phyloP scores from a whole-genome alignment of 2,329 filamentous ascomycete genomes.

The Chrysosporium queenslandicum region DNA sequence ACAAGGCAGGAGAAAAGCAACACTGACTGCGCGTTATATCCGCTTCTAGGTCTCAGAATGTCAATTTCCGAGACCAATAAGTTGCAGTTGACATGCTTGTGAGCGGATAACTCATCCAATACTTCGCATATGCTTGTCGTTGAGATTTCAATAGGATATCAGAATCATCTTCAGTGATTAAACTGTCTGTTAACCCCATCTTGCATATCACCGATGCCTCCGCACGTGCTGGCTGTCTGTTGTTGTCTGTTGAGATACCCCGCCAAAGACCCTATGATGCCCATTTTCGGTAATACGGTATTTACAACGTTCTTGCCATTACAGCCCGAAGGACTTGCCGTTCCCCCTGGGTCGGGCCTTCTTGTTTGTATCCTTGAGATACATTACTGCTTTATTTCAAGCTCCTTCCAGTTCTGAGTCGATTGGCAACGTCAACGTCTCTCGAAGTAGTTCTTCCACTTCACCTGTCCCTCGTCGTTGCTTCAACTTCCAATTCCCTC shows the following conservation, averaged over 20 bases:
- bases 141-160: too few relatives aligned
- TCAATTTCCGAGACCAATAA: conserved; percentile 5
- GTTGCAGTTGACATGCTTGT: conserved; percentile 9
- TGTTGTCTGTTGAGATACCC: background rate
- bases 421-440: background rate
- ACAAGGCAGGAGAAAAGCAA: conserved; percentile 59
- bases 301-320: conserved; percentile 11
- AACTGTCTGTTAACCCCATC: background rate
- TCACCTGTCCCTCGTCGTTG: conserved; percentile 1
- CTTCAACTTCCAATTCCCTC: conserved; percentile 2
- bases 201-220: background rate
- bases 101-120: background rate
- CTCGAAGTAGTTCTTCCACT: background rate
- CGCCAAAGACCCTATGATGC: background rate
- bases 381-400: conserved; percentile 3
- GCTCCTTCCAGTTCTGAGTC: conserved; percentile 1
- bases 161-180: too few relatives aligned
- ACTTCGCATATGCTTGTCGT: too few relatives aligned
- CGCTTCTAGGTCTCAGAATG: conserved; percentile 19
- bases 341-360: background rate
- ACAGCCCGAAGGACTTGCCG: background rate
- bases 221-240: background rate
- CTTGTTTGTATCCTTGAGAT: conserved; percentile 1
- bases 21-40: conserved; percentile 29
- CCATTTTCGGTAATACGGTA: conserved; percentile 10